Evolutionary conservation across 2,329 filamentous ascomycete species (phyloP), one percentile per base, ranked within the genome.

Genomic region (Claviceps spartinae): DNA sequence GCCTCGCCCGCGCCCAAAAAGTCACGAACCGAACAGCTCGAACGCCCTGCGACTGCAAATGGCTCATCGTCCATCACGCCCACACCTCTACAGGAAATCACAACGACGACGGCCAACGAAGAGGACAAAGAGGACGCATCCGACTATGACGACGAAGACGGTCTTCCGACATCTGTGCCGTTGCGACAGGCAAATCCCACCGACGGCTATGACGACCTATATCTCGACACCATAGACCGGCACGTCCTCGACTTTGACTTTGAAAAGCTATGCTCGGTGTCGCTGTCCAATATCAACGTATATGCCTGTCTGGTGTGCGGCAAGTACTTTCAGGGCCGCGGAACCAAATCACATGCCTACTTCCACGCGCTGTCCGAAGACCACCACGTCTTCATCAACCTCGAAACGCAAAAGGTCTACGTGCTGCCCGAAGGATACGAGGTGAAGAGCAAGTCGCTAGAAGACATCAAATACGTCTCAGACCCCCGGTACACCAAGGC

Each of bases 361-460:
- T 96, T 95, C 67, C 93, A 98, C 72, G 86, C 91, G 54, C 82
- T 98, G 55, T 91, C 98, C 62, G 85, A 94, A 60, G 87, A 85
- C 56, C 93, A 98, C 69, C 93, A 98, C 74, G 91, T 97, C 53
- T 98, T 88, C 69, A 91, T 98, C 76, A 97, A 97, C 70, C 93
- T 98, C 81, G 83, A 89, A 65, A 89, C 86, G 4, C 88, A 94
- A 66, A 87, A 83, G 65, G 88, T 95, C 41, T 95, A 88, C 65
- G 88, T 95, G 42, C 75, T 98, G 49, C 93, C 93, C 0, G 93
- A 98, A 67, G 91, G 91, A 50, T 98, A 98, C 68, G 93, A 98
- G 69, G 93, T 98, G 54, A 85, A 83, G 67, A 95, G 87, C 69
- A 90, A 90, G 68, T 91, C 88, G 48, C 79, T 98, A 59, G 93